Base-by-base conservation (phyloP, 2,329 filamentous ascomycete genomes). In the Arachnopeziza araneosa region DNA sequence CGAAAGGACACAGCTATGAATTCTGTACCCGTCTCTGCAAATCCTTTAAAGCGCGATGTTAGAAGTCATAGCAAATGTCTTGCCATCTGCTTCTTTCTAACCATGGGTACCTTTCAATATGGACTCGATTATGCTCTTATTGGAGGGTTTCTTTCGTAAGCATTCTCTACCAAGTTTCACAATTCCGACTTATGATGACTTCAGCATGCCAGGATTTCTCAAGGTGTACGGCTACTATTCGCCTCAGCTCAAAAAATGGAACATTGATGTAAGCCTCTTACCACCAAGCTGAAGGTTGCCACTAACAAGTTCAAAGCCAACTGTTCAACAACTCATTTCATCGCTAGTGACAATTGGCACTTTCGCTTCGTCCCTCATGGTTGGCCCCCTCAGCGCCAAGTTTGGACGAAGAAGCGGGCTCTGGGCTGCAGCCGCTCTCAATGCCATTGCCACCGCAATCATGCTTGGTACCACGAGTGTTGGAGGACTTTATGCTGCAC, bases 31-130 rank as follows among this genome's bases (percentile, higher is more conserved):
- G 58, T 63, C 44, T 63, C 62, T 10, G 59, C 62, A 5, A 63
- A 63, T 56, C 62, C 62, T 12, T 50, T 63, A 12, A 57, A 63
- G 52, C 57, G 61, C 22, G 62, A 63, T 52, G 19, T 63, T 19
- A 52, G 26, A 19, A 63, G 62, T 60, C 62, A 80, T 61, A 63
- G 73, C 56, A 80, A 77, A 74, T 80, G 78, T 59, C 71, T 80
- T 14, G 50, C 73, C 10, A 77, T 80, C 61, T 80, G 78, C 67
- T 75, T 73, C n/a, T 53, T 70, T 75, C 76, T 80, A 8, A 75
- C 78, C 4, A 72, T 78, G 30, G 77, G 78, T 4, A 80, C 78
- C 62, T 79, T 81, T 72, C 78, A 82, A 64, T 82, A 81, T 66
- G 79, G 78, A 8, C 74, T 81, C 17, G 79, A 81, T 67, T 77